Percentiles rank a stretch among this genome's conserved stretches.
These are phyloP conservation scores for Agroathelia rolfsii DNA, from an alignment of 1,284 basidiomycete genomes.

Conservation along the genomic window DNA sequence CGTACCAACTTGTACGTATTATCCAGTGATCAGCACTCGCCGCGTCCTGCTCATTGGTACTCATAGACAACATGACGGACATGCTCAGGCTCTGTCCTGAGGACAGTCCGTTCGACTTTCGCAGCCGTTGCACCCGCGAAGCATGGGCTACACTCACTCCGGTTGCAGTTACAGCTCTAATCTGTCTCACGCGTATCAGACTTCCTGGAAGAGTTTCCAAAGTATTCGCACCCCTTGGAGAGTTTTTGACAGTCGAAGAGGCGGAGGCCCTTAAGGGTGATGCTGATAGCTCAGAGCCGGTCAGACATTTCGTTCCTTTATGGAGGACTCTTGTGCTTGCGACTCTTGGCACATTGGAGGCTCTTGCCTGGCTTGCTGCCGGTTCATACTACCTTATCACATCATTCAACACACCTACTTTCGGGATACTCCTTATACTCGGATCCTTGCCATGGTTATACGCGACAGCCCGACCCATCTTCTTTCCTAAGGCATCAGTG, in stretches of 20 bases:
- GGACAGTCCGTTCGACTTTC: conserved; percentile 32
- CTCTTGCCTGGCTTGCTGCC: conserved; percentile 38
- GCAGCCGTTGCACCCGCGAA: conserved; percentile 40
- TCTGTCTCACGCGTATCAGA: conserved; percentile 28
- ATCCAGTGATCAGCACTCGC: too few species aligned
- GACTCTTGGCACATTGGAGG: conserved; percentile 36
- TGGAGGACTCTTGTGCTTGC: conserved; percentile 50
- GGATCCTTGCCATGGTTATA: conserved; percentile 49
- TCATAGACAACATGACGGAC: too few species aligned
- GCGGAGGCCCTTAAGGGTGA: conserved; percentile 49
- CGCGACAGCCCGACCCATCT: conserved; percentile 32
- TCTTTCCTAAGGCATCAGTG: conserved; percentile 31
- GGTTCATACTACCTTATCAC: conserved; percentile 33
- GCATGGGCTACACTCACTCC: conserved; percentile 49
- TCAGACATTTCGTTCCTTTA: conserved; percentile 26
- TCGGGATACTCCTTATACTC: conserved; percentile 26
- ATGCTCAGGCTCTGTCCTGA: conserved; percentile 18
- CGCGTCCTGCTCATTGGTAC: too few species aligned
- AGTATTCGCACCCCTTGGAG: conserved; percentile 29
- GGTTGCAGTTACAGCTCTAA: conserved; percentile 32
- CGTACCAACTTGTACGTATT: too few species aligned
- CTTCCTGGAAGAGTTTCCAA: conserved; percentile 16
- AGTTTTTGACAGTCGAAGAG: conserved; percentile 47
- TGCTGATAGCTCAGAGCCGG: conserved; percentile 13
- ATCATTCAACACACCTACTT: conserved; percentile 16